phyloP scores from a whole-genome alignment of 768 basidiomycete species.

The Dioszegia aurantiaca region DNA sequence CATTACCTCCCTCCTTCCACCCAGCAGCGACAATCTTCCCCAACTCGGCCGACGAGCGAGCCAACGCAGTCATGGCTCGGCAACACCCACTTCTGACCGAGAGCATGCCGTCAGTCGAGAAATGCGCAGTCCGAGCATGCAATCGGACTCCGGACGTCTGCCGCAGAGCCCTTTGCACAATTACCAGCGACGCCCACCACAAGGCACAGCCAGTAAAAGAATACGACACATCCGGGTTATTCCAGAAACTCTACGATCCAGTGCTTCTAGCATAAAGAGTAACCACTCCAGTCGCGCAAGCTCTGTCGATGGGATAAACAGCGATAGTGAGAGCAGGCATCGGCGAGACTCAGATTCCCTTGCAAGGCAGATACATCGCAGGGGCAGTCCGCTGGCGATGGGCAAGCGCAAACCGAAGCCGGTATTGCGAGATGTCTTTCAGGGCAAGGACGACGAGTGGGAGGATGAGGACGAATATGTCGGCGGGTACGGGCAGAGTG shows the following conservation, averaged over 20 bases:
- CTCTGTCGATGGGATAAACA: conserved; percentile 54
- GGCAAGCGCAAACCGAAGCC: conserved; percentile 58
- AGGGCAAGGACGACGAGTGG: conserved; percentile 52
- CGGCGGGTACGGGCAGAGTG: conserved; percentile 50
- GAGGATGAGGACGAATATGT: conserved; percentile 51
- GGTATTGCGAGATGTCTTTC: conserved; percentile 51
- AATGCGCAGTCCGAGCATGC: conserved; percentile 70
- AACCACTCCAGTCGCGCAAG: conserved; percentile 74
- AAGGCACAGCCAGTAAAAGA: conserved; percentile 65
- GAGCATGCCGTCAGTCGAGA: conserved; percentile 66
- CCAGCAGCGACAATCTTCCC: conserved; percentile 50
- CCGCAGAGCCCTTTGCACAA: conserved; percentile 74
- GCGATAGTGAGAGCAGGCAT: conserved; percentile 21
- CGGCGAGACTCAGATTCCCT: conserved; percentile 48
- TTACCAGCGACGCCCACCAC: conserved; percentile 73
- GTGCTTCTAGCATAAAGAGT: conserved; percentile 60
- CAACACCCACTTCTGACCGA: conserved; percentile 82
- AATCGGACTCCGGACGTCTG: conserved; percentile 59
- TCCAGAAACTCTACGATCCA: conserved; percentile 60
- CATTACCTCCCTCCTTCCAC: conserved; percentile 54
- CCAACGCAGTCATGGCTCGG: conserved; percentile 66
- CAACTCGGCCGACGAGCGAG: conserved; percentile 55
- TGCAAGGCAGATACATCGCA: conserved; percentile 60
- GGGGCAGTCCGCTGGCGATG: conserved; percentile 62
- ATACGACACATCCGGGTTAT: conserved; percentile 57